Percentiles rank a stretch among this genome's conserved stretches.
Evolutionary conservation across 1,284 basidiomycete species (phyloP).

Genomic region (Omphalotus olearius): DNA sequence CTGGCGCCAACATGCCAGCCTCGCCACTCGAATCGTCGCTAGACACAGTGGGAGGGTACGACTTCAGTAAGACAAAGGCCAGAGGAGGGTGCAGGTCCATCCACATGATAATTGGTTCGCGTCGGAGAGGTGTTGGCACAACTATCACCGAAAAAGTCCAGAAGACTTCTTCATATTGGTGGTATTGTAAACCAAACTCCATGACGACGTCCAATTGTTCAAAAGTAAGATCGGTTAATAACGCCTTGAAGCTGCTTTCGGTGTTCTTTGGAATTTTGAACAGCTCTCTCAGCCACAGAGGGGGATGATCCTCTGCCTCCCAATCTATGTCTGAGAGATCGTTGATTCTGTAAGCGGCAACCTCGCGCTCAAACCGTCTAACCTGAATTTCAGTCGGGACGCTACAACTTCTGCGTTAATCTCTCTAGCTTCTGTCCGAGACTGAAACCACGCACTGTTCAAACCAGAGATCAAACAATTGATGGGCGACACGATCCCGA

Average conservation of each 20-base stretch:
- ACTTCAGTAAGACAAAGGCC: conserved; percentile 48
- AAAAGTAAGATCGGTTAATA: conserved; percentile 26
- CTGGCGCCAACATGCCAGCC: conserved; percentile 22
- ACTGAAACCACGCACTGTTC: conserved; percentile 45
- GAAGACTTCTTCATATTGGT: conserved; percentile 50
- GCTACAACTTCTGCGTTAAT: too few relatives aligned
- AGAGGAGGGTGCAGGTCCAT: conserved; percentile 47
- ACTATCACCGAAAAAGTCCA: conserved; percentile 42
- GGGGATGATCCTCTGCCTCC: conserved; percentile 27
- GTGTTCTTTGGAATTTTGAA: conserved; percentile 24
- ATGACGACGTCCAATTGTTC: conserved; percentile 36
- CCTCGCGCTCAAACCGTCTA: conserved; percentile 43
- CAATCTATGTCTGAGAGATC: conserved; percentile 41
- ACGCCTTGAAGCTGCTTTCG: conserved; percentile 12
- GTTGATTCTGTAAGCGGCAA: conserved; percentile 38
- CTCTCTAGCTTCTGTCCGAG: too few relatives aligned
- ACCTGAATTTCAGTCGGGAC: conserved; percentile 53
- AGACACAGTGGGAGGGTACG: conserved; percentile 34
- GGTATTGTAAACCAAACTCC: conserved; percentile 37
- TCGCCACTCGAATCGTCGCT: conserved; percentile 18
- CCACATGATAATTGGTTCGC: conserved; percentile 32
- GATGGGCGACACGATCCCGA: conserved; percentile 57
- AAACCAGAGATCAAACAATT: conserved; percentile 62
- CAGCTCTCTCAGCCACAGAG: conserved; percentile 21
- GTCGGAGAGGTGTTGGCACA: conserved; percentile 28